Conservation (phyloP, 163 green algal genomes). For the Chlamydomonas reinhardtii region DNA sequence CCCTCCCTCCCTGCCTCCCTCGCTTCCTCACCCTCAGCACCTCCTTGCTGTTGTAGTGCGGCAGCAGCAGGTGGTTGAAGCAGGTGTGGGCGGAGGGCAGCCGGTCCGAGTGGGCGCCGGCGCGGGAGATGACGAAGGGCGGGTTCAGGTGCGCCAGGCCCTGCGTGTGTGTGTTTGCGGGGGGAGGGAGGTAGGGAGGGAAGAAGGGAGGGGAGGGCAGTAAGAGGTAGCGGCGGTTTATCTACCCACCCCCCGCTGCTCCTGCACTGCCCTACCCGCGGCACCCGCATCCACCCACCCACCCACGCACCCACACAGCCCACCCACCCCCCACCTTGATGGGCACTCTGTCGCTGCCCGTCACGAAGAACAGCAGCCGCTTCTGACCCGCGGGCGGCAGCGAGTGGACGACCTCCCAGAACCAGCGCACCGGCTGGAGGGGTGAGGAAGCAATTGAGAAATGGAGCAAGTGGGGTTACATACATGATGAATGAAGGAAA, state of each 20-base stretch:
- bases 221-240: no score
- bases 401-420: slow-evolving; percentile 79
- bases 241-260: no score
- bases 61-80: slow-evolving; percentile 89
- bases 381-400: slow-evolving; percentile 80
- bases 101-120: slow-evolving; percentile 61
- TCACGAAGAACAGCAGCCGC: slow-evolving; percentile 87
- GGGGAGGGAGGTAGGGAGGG: background rate
- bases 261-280: no score
- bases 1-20: background rate
- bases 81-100: slow-evolving; percentile 91
- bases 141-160: slow-evolving; percentile 74
- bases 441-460: no score
- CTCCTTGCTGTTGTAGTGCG: slow-evolving; percentile 69
- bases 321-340: slow-evolving; percentile 67
- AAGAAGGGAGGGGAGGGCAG: no score
- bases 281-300: no score
- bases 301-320: background rate
- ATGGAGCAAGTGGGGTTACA: no score
- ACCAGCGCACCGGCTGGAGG: slow-evolving; percentile 65
- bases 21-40: slow-evolving; percentile 44
- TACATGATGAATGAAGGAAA: no score
- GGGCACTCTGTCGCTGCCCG: slow-evolving; percentile 82
- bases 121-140: slow-evolving; percentile 70
- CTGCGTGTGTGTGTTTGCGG: background rate